A percentile compares a stretch with the other conserved stretches of the same genome.
These are phyloP conservation scores for Trichoderma breve DNA, from an alignment of 2,329 filamentous ascomycete species.

Conservation along the genomic window DNA sequence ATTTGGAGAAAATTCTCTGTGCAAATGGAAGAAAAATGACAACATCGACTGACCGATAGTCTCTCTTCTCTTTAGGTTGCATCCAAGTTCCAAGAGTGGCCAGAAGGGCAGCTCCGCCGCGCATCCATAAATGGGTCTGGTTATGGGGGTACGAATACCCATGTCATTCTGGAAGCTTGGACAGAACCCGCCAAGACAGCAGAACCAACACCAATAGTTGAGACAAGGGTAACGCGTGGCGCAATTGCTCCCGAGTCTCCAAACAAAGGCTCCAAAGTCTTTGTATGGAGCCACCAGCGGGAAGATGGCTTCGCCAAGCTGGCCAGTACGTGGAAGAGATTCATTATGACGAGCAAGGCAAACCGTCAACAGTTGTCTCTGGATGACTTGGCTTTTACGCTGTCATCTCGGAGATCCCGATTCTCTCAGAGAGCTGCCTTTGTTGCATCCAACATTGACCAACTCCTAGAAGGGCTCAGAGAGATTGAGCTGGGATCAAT, in stretches of 20 bases:
- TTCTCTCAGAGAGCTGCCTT: constrained; percentile 7
- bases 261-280: neutral
- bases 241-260: neutral
- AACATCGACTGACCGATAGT: neutral
- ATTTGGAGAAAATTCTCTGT: neutral
- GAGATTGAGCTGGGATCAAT: constrained; percentile 12
- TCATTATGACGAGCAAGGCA: neutral
- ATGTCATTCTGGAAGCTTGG: constrained; percentile 25
- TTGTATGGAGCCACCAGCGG: constrained; percentile 15
- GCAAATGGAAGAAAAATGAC: neutral
- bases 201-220: neutral
- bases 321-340: constrained; percentile 12
- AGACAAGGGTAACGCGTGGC: neutral
- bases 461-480: constrained; percentile 8
- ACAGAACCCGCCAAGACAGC: neutral
- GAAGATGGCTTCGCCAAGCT: constrained; percentile 13
- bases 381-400: constrained; percentile 13
- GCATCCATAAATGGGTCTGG: constrained; percentile 28
- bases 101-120: constrained; percentile 17
- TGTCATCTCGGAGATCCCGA: constrained; percentile 5
- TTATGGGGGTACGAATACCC: constrained; percentile 27
- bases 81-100: constrained; percentile 21
- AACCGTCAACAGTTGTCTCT: constrained; percentile 11
- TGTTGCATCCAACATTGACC: constrained; percentile 11
- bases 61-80: constrained; percentile 21